Percentiles rank a stretch among this genome's conserved stretches.
Evolutionary conservation across 371 early-diverging fungal genomes (phyloP).

Genomic region (Syncephalis plumigaleata): DNA sequence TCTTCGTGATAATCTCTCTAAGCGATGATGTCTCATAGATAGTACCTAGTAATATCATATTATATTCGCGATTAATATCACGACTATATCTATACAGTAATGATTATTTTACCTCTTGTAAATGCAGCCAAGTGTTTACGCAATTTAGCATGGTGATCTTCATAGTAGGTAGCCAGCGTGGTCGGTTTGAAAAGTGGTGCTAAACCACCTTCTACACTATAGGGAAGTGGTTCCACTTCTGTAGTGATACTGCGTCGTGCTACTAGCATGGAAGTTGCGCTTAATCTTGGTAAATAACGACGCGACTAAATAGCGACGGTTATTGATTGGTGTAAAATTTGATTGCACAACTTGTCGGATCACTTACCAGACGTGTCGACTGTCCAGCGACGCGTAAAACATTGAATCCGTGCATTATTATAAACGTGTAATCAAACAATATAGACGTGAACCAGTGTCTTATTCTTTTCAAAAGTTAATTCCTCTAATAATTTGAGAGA

Average conservation of each 20-base stretch:
- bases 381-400: too few species aligned
- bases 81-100: neutral
- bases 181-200: constrained; percentile 3
- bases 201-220: constrained; percentile 2
- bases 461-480: too few species aligned
- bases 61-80: neutral
- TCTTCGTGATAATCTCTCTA: constrained; percentile 12
- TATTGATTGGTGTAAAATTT: too few species aligned
- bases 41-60: constrained; percentile 7
- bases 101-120: neutral
- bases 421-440: too few species aligned
- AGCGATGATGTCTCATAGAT: constrained; percentile 13
- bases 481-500: too few species aligned
- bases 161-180: constrained; percentile 1
- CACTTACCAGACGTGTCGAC: too few species aligned
- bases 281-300: too few species aligned
- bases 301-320: too few species aligned
- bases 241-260: neutral
- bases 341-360: too few species aligned
- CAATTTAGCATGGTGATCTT: constrained; percentile 1
- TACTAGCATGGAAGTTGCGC: too few species aligned
- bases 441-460: too few species aligned
- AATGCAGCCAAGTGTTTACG: neutral
- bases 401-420: too few species aligned
- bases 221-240: constrained; percentile 2